Base-by-base conservation (phyloP, 306 rosid species). In the Hippophae gyantsensis region DNA sequence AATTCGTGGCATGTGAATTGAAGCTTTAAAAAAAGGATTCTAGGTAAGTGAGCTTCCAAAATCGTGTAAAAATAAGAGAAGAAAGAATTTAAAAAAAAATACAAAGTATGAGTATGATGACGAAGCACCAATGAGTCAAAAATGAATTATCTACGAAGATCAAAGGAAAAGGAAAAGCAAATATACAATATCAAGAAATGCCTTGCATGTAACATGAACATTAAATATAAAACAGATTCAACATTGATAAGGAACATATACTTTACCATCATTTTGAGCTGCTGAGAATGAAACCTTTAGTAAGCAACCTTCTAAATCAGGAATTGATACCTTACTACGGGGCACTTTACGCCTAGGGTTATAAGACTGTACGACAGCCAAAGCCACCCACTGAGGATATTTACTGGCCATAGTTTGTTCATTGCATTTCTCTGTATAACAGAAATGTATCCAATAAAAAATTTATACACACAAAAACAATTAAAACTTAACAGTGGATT, bases 1-100 rank as follows among this genome's bases (percentile, higher is more conserved):
- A 65, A 90, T 83, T 10, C 96, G 90, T 8, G 98, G 96, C 96
- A 90, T 87, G 82, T 85, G 98, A 55, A 90, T 83, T 52, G 92
- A 87, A 52, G 98, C 98, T 90, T 66, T 56, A 8, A 48, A 46
- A 60, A 7, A 32, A 61, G 9, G 3, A 1, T 11, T 8, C 3
- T 6, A 27, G 8, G 6, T 11, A 6, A 8, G 38, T 32, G 38
- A 32, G 5, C 38, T 32, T 32, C 38, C 38, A 32, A 32, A 32
- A 32, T 32, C 1, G 5, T 32, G 38, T 32, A 32, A 32, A 32
- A 2, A 32, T 2, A 32, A 6, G 3, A 42, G 11, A 14, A 64
- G 61, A 79, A 62, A 50, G 0, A 26, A 48, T 48, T 18, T 18
- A 18, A 64, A 48, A 26, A 46, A 9, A 70, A 44, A 43, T 26